Base-by-base conservation (phyloP, 2,329 filamentous ascomycete genomes). In the Neofusicoccum ribis region DNA sequence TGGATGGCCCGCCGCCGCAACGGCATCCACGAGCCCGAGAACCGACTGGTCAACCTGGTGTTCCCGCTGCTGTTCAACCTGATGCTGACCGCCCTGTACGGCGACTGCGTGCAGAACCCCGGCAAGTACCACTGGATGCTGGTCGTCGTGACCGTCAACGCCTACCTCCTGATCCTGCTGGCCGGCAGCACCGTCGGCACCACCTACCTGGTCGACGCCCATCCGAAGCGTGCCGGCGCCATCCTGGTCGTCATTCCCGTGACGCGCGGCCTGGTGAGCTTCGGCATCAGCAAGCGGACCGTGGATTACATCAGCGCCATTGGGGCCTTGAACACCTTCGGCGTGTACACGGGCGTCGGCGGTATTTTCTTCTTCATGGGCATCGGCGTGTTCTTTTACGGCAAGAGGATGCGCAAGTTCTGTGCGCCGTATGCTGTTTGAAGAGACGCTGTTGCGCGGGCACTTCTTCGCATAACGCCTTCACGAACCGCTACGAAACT, bases 21-120 rank as follows among this genome's bases (percentile, higher is more conserved):
- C 44, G 72, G 74, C 31, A 60, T 77, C 31, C 77, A 79, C 67
- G 73, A 78, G 58, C 78, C 79, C 20, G 77, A 80, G 63, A 74
- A 79, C 68, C 73, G 78, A 34, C 70, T 81, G 2, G 75, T 79
- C 2, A 73, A 77, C 2, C 71, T 81, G 1, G 70, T 77, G 27
- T 67, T 80, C 11, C 78, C 78, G 5, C 74, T 79, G 50, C 49
- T 77, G n/a, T 58, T 77, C 39, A 73, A 72, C n/a, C 72, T 68
- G 17, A 41, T 72, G 36, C 52, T 70, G 11, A 64, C 69, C 6
- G 65, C 66, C 6, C 37, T 72, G 11, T 72, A 70, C 31, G 70
- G 70, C 6, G 58, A 67, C 34, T 70, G 69, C 31, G 14, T 65
- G 12, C 61, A 67, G 52, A 51, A 61, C 6, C 52, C 63, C 12